Percentiles rank a stretch among this genome's conserved stretches.
Evolutionary conservation across 1,284 basidiomycete species (phyloP).

Genomic region (Fomitiporia mediterranea): DNA sequence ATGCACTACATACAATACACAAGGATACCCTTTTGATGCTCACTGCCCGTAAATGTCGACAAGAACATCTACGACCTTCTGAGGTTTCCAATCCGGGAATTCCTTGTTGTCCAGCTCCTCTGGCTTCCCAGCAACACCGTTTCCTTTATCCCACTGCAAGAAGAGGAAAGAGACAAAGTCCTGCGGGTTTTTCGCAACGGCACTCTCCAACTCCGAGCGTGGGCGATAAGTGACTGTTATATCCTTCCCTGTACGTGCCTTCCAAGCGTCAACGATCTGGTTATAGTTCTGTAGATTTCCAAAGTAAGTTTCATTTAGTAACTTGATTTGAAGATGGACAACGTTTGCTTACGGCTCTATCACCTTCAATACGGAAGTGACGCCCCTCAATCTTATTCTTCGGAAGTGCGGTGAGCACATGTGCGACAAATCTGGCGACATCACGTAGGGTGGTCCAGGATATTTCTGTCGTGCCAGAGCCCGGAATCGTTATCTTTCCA

Average conservation of each 20-base stretch:
- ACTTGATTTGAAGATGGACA: neutral
- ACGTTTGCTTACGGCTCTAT: slow-evolving; percentile 25
- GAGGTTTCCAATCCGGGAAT: slow-evolving; percentile 16
- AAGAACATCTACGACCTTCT: slow-evolving; percentile 9
- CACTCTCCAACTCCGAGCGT: neutral
- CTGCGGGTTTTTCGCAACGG: slow-evolving; percentile 10
- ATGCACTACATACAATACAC: too few relatives aligned
- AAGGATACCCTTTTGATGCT: too few relatives aligned
- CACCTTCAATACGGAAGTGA: slow-evolving; percentile 36
- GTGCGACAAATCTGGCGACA: slow-evolving; percentile 33
- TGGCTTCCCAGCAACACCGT: slow-evolving; percentile 3
- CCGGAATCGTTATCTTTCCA: slow-evolving; percentile 32
- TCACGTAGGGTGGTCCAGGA: slow-evolving; percentile 33
- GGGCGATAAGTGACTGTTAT: slow-evolving; percentile 4
- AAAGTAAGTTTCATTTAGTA: neutral
- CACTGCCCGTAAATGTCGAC: neutral
- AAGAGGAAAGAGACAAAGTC: slow-evolving; percentile 7
- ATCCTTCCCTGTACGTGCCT: slow-evolving; percentile 1
- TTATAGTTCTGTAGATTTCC: neutral
- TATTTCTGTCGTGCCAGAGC: slow-evolving; percentile 29
- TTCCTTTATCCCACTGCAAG: slow-evolving; percentile 1
- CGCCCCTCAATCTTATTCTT: slow-evolving; percentile 27
- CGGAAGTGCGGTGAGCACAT: slow-evolving; percentile 33
- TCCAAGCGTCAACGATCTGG: neutral
- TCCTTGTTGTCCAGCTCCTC: slow-evolving; percentile 11